phyloP scores from a whole-genome alignment of 768 basidiomycete species.

The Leccinum boreale region DNA sequence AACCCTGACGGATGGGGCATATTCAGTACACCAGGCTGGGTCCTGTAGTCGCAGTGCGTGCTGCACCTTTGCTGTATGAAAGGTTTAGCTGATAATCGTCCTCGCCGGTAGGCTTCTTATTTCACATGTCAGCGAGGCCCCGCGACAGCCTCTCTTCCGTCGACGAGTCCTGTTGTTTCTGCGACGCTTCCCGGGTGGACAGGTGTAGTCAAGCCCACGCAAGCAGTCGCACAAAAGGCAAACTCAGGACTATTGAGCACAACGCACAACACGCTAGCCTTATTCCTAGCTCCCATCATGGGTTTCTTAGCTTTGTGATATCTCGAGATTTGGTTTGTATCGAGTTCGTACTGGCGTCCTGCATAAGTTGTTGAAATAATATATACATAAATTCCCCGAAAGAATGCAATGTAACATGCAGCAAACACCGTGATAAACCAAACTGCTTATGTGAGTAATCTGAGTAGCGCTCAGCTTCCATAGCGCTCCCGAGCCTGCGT shows the following conservation, averaged over 20 bases:
- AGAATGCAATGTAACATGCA: constrained; percentile 11
- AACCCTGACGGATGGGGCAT: not conserved
- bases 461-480: constrained; percentile 25
- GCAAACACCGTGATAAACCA: constrained; percentile 14
- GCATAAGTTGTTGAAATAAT: constrained; percentile 6
- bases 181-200: constrained; percentile 48
- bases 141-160: constrained; percentile 45
- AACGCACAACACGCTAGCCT: constrained; percentile 19
- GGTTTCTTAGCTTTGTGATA: constrained; percentile 25
- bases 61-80: not conserved
- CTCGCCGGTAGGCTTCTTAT: constrained; percentile 53
- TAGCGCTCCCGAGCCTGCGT: constrained; percentile 37
- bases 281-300: constrained; percentile 28
- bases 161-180: constrained; percentile 65
- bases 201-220: constrained; percentile 10
- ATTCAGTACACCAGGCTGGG: constrained; percentile 54
- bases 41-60: constrained; percentile 54
- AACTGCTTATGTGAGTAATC: constrained; percentile 9
- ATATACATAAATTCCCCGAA: constrained; percentile 21
- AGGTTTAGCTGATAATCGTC: constrained; percentile 2
- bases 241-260: constrained; percentile 17
- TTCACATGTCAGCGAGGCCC: constrained; percentile 71
- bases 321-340: constrained; percentile 1
- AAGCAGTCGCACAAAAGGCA: constrained; percentile 14
- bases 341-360: not conserved